Conservation (phyloP, 305 asterid species). For the Fraxinus sp. region DNA sequence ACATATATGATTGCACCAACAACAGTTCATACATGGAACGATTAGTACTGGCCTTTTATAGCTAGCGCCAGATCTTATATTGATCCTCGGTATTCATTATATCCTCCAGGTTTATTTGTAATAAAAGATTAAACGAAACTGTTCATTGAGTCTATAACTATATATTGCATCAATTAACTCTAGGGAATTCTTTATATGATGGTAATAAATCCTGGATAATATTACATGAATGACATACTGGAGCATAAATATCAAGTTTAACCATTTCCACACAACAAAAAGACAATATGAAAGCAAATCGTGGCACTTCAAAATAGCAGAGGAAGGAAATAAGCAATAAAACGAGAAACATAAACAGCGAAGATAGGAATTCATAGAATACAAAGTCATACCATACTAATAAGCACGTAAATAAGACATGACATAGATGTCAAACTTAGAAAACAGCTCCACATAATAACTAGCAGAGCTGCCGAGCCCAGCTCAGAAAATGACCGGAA, state of each 20-base stretch:
- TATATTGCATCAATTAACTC: neutral
- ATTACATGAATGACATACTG: slow-evolving; percentile 8
- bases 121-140: neutral
- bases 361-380: slow-evolving; percentile 4
- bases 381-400: slow-evolving; percentile 78
- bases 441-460: slow-evolving; percentile 98
- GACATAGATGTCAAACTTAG: slow-evolving; percentile 91
- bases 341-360: neutral
- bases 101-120: slow-evolving; percentile 2
- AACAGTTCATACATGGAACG: neutral
- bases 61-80: neutral
- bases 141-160: slow-evolving; percentile 7
- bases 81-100: neutral
- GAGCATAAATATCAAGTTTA: slow-evolving; percentile 22
- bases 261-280: neutral
- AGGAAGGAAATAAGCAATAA: slow-evolving; percentile 5
- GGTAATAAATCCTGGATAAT: neutral
- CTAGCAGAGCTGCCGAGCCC: slow-evolving; percentile 86
- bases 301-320: slow-evolving; percentile 13
- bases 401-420: slow-evolving; percentile 89
- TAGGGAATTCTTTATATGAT: neutral
- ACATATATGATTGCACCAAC: neutral
- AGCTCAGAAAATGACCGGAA: slow-evolving; percentile 64
- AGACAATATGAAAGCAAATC: slow-evolving; percentile 18
- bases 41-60: neutral